Base-by-base conservation (phyloP, 2,329 filamentous ascomycete genomes). In the Calonectria pseudoreteaudii region DNA sequence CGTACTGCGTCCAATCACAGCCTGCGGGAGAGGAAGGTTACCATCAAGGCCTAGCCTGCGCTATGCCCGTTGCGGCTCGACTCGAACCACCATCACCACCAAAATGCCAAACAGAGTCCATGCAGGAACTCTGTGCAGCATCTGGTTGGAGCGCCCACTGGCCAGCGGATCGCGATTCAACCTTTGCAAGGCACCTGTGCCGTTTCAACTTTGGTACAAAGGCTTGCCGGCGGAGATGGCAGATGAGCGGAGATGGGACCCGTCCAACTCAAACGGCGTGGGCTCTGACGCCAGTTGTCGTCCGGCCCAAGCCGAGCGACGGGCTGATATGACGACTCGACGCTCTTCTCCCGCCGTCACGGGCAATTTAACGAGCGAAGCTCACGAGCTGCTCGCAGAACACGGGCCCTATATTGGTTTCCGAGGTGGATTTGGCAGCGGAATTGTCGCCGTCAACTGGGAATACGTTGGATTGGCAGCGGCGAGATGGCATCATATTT, bases 91-190 rank as follows among this genome's bases (percentile, higher is more conserved):
- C 70, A 70, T 70, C 67, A 68, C 73, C 70, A 72, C 72, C 70
- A 60, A 60, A 60, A 60, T 60, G 56, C 56, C 68, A 77, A 77
- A 75, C 70, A 60, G 53, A 56, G n/a, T 38, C 49, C 49, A 70
- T 71, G 75, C 78, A 80, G 74, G 77, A 80, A 80, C 76, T 79
- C 73, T 77, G 76, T 71, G 74, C 75, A 77, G 68, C 74, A 79
- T 71, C 66, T 56, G 71, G 78, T 73, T 74, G 71, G 71, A 76
- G 64, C 66, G 72, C 65, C 52, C 47, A 66, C 64, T 73, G 70
- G 52, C 68, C 67, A 64, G 73, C 73, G 76, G 74, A 77, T 78
- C 75, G 53, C 68, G 41, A 74, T 70, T 78, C 73, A 75, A 72
- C 66, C 73, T 76, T 70, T 53, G 66, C 56, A 71, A 77, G 77